Conservation (phyloP, 805 yeast genomes). For the Zygosaccharomyces siamensis region DNA sequence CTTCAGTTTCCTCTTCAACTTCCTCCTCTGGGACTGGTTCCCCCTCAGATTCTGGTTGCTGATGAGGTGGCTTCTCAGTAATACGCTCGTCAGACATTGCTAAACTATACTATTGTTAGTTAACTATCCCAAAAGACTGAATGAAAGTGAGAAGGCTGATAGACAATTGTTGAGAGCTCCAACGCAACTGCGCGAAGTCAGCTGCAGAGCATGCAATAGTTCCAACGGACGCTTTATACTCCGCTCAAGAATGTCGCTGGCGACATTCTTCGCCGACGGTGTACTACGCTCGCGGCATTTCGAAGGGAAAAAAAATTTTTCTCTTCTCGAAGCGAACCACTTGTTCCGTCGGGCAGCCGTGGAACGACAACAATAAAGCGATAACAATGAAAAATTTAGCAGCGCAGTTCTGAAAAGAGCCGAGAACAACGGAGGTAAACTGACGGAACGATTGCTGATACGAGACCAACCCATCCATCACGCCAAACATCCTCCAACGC, state of each 20-base stretch:
- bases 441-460: no score
- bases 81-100: conserved; percentile 17
- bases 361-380: no score
- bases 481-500: no score
- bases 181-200: no score
- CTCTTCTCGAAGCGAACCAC: background rate
- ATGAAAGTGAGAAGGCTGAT: background rate
- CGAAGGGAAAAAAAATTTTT: background rate
- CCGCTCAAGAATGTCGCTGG: background rate
- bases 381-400: no score
- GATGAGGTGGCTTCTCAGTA: conserved; percentile 16
- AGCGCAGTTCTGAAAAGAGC: no score
- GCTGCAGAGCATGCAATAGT: no score
- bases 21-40: conserved; percentile 12
- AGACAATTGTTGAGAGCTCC: no score
- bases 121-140: background rate
- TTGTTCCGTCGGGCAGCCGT: background rate
- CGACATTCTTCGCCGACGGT: background rate
- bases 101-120: background rate
- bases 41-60: conserved; percentile 4
- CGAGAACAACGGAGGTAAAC: no score
- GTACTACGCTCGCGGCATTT: conserved; percentile 1
- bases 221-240: background rate
- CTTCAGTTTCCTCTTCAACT: conserved; percentile 50
- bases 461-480: no score